Conservation (phyloP, 805 yeast genomes). For the Candida adriatica region DNA sequence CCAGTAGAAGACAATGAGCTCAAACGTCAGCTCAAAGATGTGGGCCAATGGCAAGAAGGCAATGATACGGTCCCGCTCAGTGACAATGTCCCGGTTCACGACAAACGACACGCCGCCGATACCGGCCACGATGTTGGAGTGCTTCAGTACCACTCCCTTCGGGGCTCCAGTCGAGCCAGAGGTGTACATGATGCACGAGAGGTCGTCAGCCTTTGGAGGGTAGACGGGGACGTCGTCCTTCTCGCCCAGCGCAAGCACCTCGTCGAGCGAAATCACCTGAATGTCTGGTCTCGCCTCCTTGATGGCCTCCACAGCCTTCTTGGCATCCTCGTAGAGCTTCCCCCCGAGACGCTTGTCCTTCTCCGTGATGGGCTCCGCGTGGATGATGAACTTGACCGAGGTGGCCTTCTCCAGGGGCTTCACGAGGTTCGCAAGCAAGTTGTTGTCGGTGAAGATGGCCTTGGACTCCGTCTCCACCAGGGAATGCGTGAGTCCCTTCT, state of each 20-base stretch:
- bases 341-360: conserved; percentile 62
- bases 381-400: conserved; percentile 61
- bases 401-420: conserved; percentile 64
- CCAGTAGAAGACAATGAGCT: conserved; percentile 76
- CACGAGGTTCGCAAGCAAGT: conserved; percentile 56
- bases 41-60: conserved; percentile 95
- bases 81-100: conserved; percentile 46
- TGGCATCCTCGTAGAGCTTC: conserved; percentile 49
- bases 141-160: conserved; percentile 67
- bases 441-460: conserved; percentile 81
- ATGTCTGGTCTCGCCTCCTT: conserved; percentile 70
- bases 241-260: conserved; percentile 58
- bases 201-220: conserved; percentile 42
- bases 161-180: conserved; percentile 78
- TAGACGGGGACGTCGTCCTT: conserved; percentile 31
- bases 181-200: conserved; percentile 64
- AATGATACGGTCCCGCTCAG: conserved; percentile 61
- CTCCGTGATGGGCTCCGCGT: conserved; percentile 53
- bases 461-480: conserved; percentile 72
- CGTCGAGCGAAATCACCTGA: conserved; percentile 55
- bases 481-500: conserved; percentile 80
- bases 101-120: conserved; percentile 71
- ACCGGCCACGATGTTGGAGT: conserved; percentile 70
- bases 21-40: conserved; percentile 88
- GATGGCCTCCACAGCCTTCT: conserved; percentile 51